Percentiles rank a stretch among this genome's conserved stretches.
Conservation (phyloP, 441 rosid species). For the Geranium incanum region DNA sequence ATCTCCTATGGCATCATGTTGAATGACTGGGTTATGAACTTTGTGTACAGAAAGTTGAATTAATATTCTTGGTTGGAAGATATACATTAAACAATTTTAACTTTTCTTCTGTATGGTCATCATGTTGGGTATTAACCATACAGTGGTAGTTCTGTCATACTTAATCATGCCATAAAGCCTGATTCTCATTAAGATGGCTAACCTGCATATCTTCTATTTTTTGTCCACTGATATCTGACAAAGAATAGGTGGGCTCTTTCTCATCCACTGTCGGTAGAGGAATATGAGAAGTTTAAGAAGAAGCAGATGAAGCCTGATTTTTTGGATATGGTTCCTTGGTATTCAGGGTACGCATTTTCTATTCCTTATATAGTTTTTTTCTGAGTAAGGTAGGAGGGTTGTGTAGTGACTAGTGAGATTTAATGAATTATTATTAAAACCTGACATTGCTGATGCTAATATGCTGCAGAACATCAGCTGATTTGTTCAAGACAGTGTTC, state of each 20-base stretch:
- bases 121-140: slow-evolving; percentile 1
- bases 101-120: background rate
- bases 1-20: background rate
- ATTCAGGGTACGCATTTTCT: slow-evolving; percentile 69
- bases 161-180: background rate
- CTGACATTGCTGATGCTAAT: background rate
- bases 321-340: slow-evolving; percentile 99
- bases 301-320: slow-evolving; percentile 91
- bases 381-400: background rate
- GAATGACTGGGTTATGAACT: slow-evolving; percentile 1
- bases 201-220: background rate
- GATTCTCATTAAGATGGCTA: background rate
- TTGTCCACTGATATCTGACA: slow-evolving; percentile 15
- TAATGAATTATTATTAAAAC: background rate
- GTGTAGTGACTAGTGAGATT: slow-evolving; percentile 1
- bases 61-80: background rate
- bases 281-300: slow-evolving; percentile 66
- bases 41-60: background rate
- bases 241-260: slow-evolving; percentile 92
- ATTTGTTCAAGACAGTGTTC: slow-evolving; percentile 92
- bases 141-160: background rate
- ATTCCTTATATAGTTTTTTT: background rate
- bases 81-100: background rate
- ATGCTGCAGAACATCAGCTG: slow-evolving; percentile 94
- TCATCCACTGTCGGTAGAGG: slow-evolving; percentile 81